Conservation (phyloP, 2,329 filamentous ascomycete genomes). For the Penicillium sp. region DNA sequence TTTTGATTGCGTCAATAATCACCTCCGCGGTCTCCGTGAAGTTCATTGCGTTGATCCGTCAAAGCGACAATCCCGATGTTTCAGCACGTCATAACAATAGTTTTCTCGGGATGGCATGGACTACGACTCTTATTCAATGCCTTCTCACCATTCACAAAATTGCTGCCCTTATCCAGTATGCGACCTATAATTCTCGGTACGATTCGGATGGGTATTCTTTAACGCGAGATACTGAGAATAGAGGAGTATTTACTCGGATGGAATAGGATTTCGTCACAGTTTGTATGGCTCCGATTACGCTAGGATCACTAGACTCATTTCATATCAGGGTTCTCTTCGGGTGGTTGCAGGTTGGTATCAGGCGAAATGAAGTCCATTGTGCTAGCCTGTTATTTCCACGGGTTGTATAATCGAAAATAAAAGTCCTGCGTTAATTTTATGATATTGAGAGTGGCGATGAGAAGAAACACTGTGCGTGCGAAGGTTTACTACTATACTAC, state of each 20-base stretch:
- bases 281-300: background rate
- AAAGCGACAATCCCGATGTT: background rate
- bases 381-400: no score
- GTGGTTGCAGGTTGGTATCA: no score
- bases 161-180: background rate
- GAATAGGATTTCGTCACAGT: background rate
- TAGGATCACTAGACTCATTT: background rate
- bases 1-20: conserved; percentile 1
- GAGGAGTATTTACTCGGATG: background rate
- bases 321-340: background rate
- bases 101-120: conserved; percentile 8
- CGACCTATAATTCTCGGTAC: background rate
- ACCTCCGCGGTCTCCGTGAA: background rate
- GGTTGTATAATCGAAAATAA: no score
- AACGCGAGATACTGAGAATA: background rate
- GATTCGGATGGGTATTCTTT: background rate
- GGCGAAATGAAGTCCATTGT: no score
- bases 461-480: no score
- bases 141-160: background rate
- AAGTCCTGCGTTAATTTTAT: no score
- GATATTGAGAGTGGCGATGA: no score
- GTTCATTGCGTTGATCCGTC: background rate
- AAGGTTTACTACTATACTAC: no score
- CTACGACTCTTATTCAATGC: background rate
- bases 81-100: background rate